Conservation (phyloP, 495 filamentous ascomycete species). For the Bathelium albidoporum region DNA sequence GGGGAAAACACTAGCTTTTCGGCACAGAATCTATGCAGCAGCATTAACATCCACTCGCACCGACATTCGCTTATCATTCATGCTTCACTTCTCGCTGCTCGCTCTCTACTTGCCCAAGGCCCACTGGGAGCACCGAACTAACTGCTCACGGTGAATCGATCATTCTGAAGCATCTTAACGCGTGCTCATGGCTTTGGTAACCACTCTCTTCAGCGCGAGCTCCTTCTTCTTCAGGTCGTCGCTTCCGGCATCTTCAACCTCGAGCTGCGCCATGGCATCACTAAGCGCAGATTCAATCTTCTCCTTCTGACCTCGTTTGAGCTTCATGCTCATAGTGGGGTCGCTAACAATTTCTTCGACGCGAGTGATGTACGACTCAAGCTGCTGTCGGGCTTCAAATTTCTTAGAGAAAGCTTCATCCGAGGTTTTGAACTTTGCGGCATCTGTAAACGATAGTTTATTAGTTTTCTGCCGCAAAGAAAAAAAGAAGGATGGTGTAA, state of each 20-base stretch:
- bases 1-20: not conserved
- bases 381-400: slow-evolving; percentile 96
- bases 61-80: not conserved
- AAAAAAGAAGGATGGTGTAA: not conserved
- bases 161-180: slow-evolving; percentile 43
- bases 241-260: slow-evolving; percentile 75
- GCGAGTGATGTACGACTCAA: slow-evolving; percentile 97
- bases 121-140: not conserved
- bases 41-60: not conserved
- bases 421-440: slow-evolving; percentile 95
- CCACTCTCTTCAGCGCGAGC: slow-evolving; percentile 90
- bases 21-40: not conserved
- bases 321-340: slow-evolving; percentile 87
- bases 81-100: not conserved
- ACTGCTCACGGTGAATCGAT: slow-evolving; percentile 8
- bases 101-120: not conserved
- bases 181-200: slow-evolving; percentile 94
- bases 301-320: slow-evolving; percentile 98
- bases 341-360: slow-evolving; percentile 98
- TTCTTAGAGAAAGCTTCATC: slow-evolving; percentile 99
- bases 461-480: slow-evolving; percentile 16
- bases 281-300: slow-evolving; percentile 93
- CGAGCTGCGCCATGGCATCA: slow-evolving; percentile 78
- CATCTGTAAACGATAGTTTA: slow-evolving; percentile 43
- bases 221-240: slow-evolving; percentile 99